These are phyloP conservation scores for Ogataea haglerorum DNA, from an alignment of 805 yeast species.

Conservation along the genomic window DNA sequence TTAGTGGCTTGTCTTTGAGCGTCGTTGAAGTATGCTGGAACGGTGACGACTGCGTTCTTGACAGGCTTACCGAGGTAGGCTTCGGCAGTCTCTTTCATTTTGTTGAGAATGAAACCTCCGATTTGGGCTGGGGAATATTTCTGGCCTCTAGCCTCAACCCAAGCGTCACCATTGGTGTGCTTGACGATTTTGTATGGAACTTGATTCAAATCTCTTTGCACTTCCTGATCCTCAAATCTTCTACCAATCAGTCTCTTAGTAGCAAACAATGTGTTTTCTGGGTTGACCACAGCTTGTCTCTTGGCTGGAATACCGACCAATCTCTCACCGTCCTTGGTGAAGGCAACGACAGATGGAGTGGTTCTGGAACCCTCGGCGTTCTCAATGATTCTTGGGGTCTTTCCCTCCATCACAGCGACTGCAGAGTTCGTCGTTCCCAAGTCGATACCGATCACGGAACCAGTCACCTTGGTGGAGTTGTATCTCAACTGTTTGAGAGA, in stretches of 20 bases:
- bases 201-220: constrained; percentile 59
- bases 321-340: constrained; percentile 44
- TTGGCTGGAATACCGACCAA: constrained; percentile 70
- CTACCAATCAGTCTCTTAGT: constrained; percentile 81
- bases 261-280: constrained; percentile 76
- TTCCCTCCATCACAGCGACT: constrained; percentile 69
- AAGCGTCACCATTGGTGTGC: constrained; percentile 65
- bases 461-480: constrained; percentile 35
- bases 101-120: constrained; percentile 74
- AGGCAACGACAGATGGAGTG: constrained; percentile 77
- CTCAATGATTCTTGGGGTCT: constrained; percentile 63
- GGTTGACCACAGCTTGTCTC: constrained; percentile 72
- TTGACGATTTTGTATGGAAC: constrained; percentile 63
- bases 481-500: constrained; percentile 31
- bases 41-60: constrained; percentile 86
- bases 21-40: constrained; percentile 88
- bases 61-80: constrained; percentile 83
- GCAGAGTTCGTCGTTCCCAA: constrained; percentile 86
- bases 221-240: constrained; percentile 63
- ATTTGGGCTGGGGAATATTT: constrained; percentile 66
- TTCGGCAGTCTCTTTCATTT: constrained; percentile 98
- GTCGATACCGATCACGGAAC: constrained; percentile 72
- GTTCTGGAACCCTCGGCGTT: constrained; percentile 78
- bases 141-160: constrained; percentile 50
- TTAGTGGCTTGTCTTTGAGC: constrained; percentile 93